These are phyloP conservation scores for Evernia prunastri DNA, from an alignment of 495 filamentous ascomycete genomes.

Conservation along the genomic window DNA sequence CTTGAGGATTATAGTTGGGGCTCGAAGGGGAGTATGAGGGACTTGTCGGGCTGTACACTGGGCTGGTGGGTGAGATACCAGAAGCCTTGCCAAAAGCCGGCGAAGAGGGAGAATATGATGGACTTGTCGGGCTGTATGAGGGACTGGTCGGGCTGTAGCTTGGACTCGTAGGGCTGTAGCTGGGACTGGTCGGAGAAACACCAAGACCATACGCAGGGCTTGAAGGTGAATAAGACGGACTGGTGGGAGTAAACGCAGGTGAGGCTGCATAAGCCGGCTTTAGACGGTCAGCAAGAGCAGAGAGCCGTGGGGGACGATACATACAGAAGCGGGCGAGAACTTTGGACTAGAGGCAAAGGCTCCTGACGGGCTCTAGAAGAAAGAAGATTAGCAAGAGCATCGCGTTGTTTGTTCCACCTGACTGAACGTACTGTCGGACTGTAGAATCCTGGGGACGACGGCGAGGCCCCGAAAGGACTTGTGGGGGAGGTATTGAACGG, in stretches of 20 bases:
- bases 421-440: background rate
- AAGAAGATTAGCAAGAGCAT: constrained; percentile 57
- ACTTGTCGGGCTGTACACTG: constrained; percentile 52
- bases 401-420: background rate
- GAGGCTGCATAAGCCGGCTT: constrained; percentile 39
- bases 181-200: constrained; percentile 60
- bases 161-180: constrained; percentile 79
- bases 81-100: constrained; percentile 59
- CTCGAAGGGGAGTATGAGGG: constrained; percentile 34
- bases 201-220: constrained; percentile 75
- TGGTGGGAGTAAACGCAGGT: constrained; percentile 63
- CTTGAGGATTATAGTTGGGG: constrained; percentile 29
- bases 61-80: constrained; percentile 48
- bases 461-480: constrained; percentile 64
- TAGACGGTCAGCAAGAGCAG: background rate
- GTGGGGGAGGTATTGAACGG: constrained; percentile 60
- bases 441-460: constrained; percentile 60
- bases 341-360: constrained; percentile 39
- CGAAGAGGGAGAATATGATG: constrained; percentile 57
- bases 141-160: constrained; percentile 64
- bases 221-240: constrained; percentile 78
- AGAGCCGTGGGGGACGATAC: constrained; percentile 51
- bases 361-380: constrained; percentile 30
- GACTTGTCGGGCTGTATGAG: constrained; percentile 49
- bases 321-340: constrained; percentile 61